Evolutionary conservation across 495 filamentous ascomycete species (phyloP), one percentile per base, ranked within the genome.

Genomic region (Trichoderma virens): DNA sequence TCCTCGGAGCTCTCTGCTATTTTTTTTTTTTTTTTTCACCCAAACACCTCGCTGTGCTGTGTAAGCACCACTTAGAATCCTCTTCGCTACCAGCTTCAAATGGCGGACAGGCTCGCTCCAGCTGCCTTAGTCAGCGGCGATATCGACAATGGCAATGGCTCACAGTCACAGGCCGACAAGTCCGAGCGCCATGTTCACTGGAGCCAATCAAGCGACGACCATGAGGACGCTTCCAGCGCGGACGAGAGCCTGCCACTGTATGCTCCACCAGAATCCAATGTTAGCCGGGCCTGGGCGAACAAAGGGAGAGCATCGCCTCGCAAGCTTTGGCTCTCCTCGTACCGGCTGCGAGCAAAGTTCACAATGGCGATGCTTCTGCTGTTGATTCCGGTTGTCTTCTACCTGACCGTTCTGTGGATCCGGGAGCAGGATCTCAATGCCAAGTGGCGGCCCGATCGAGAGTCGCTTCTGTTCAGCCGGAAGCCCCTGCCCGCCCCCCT

Each of bases 391-490:
- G 61, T 68, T 63, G 60, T 78, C 66, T 59, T 71, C 62, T 76
- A 76, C 66, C 16, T 76, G 51, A 13, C 25, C 16, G 14, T 56
- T 30, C 27, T 56, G 38, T 78, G 71, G 71, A 73, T 70, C 63
- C 69, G 73, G 47, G 79, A 82, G 62, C 71, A 74, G 3, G 71
- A 72, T 30, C 70, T 80, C 32, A 64, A 65, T 54, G 66, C 65
- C 34, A 76, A 78, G 32, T 82, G 79, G 79, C 64, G 64, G 1
- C 78, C 78, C 1, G 74, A 78, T 66, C 66, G 70, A 3, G 69
- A 70, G 25, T 68, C 76, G 62, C 68, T 69, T 28, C 67, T 74
- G 61, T 82, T 82, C 65, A 72, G 69, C 67, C 63, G 78, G 64
- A 72, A 73, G 18, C 72, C 78, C 1, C 71, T 82, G 18, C 76